Base-by-base conservation (phyloP, 495 filamentous ascomycete species). In the Penicillium verhagenii region DNA sequence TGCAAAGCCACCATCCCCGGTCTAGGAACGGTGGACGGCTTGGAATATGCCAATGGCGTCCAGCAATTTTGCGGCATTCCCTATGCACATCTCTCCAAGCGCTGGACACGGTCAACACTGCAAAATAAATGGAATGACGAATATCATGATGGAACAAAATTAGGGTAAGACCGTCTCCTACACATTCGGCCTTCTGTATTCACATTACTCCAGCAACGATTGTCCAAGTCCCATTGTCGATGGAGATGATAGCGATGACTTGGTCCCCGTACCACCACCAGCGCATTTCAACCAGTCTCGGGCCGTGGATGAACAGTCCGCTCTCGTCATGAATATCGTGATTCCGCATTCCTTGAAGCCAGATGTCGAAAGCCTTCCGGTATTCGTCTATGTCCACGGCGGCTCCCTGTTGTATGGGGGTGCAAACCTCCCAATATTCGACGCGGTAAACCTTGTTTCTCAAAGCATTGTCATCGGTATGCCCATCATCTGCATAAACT, bases 61-160 rank as follows among this genome's bases (percentile, higher is more conserved):
- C 40, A 57, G 37, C 54, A 57, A 47, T 52, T 57, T 11, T 57
- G 54, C 18, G 54, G 49, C 14, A 57, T 52, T 16, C 54, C 54
- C 13, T 57, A 57, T 24, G 54, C 48, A 5, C 38, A 33, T n/a
- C 43, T 52, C 7, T 19, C 48, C 4, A 47, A 57, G 24, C 54
- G 48, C n/a, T 52, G 54, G 54, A 47, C 54, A 0, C 29, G 54
- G 14, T 57, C 48, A 7, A 23, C 24, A 6, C 19, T 57, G 18
- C 40, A 31, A 16, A 57, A 23, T 11, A 38, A 24, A 0, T 57
- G 54, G 54, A 24, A 52, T 1, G 23, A 46, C 13, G 19, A 33
- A 0, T 38, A 47, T 35, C 47, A 52, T 19, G 48, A 57, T 31
- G 54, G 54, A 23, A 57, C 48, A 28, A 35, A 47, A 11, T 6